Percentiles rank a stretch among this genome's conserved stretches.
These are phyloP conservation scores for Suillus luteus DNA, from an alignment of 768 basidiomycete genomes.

Conservation along the genomic window DNA sequence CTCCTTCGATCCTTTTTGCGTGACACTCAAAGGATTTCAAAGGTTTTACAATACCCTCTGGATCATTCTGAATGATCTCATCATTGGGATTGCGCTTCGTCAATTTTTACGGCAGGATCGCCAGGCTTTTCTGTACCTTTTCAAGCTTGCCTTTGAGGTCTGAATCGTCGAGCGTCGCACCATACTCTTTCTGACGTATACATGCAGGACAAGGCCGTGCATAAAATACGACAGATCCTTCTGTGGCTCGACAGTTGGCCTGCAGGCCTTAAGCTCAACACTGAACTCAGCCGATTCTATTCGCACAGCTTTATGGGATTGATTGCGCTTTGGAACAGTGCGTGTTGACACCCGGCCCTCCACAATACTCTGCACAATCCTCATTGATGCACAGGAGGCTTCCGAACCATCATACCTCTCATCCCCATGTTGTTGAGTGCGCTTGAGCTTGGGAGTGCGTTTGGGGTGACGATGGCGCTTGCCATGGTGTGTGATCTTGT, in stretches of 20 bases:
- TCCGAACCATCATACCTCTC: constrained; percentile 31
- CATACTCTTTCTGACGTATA: constrained; percentile 4
- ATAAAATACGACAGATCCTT: constrained; percentile 52
- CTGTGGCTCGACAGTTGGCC: constrained; percentile 95
- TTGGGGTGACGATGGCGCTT: constrained; percentile 66
- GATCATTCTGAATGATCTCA: constrained; percentile 89
- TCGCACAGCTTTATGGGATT: constrained; percentile 68
- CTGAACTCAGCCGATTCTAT: constrained; percentile 86
- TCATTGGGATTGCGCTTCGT: constrained; percentile 75
- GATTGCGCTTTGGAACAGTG: constrained; percentile 73
- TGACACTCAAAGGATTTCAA: constrained; percentile 1
- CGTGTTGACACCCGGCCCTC: constrained; percentile 30
- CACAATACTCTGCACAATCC: background rate
- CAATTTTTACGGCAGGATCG: constrained; percentile 71
- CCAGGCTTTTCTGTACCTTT: constrained; percentile 43
- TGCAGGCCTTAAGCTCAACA: constrained; percentile 93
- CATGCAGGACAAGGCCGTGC: constrained; percentile 23
- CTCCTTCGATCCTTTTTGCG: background rate
- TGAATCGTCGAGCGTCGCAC: background rate
- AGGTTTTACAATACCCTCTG: constrained; percentile 93
- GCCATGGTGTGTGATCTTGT: constrained; percentile 70
- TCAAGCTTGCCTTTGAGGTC: constrained; percentile 45
- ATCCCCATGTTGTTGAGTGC: constrained; percentile 33
- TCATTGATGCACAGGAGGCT: constrained; percentile 11
- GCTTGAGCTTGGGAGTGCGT: constrained; percentile 38